Evolutionary conservation across 805 yeast genomes (phyloP), one percentile per base, ranked within the genome.

Genomic region (Cyberlindnera samutprakarnensis): DNA sequence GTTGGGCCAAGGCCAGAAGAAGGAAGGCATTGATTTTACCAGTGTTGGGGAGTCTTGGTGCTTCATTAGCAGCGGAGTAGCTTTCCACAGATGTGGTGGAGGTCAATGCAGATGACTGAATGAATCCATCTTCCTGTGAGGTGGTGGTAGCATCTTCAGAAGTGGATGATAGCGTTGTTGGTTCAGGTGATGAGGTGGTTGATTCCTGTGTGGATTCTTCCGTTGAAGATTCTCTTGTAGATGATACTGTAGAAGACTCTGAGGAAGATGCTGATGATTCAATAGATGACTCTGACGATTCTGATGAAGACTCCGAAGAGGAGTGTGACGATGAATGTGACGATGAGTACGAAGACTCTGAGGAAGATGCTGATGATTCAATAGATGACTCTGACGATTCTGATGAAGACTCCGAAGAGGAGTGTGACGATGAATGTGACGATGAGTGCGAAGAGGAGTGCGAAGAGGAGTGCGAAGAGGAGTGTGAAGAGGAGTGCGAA

Each of bases 401-500:
- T 6, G 45, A 27, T 2, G 40, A 28, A 5, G 38, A 13, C 3
- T 30, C 15, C 7, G 39, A 18, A 10, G 28, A 14, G 14, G 37
- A 25, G 10, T 38, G 27, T 12, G 43, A 28, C 5, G 10, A 4
- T 10, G 33, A 22, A 5, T 35, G 22, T 4, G 33, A 29, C 14
- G 31, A 12, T 13, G 39, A 20, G 2, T 26, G 13, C 2, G 44
- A 20, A 2, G 37, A 26, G 4, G 37, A 14, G 1, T 31, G 18
- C 7, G 40, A 15, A 7, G 27, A 18, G 11, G 38, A 28, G 10
- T 38, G 25, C 9, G 43, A 27, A 4, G 9, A 4, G 11, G 35
- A 21, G 4, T 30, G 18, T 2, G 34, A 27, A 12, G 30, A 13
- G 15, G 28, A 22, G 25, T 32, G 23, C 12, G 21, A 17, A 9